Evolutionary conservation across 495 filamentous ascomycete species (phyloP), one percentile per base, ranked within the genome.

Genomic region (Aspergillus panamensis): DNA sequence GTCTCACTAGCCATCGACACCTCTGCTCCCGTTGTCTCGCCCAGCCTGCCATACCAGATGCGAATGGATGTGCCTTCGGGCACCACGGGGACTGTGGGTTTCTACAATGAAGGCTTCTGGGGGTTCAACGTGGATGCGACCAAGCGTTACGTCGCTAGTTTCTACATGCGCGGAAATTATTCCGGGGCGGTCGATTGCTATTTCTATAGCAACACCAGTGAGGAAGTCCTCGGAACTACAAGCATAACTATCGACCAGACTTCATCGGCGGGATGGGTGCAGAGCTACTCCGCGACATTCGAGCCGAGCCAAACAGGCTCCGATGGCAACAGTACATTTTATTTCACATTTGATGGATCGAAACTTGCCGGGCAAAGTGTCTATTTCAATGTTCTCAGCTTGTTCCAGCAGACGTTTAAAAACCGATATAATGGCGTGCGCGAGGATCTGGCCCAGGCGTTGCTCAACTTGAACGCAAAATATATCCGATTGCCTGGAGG

Each of bases 41-140:
- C 33, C 33, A 35, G 33, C 33, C 33, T 35, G 8, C 33, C 33
- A 8, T 35, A 35, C 33, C 33, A 35, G 8, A 8, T 35, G 33
- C 33, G 33, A 8, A 35, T 35, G 33, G 33, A 35, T 35, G 33
- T 35, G 13, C 33, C 33, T 8, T 8, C 89, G 16, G 92, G 91
- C 66, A 87, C 92, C 57, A 85, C 92, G 61, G 81, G 85, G 62
- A 91, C 87, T 0, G 74, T 87, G 20, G 82, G 84, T 8, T 13
- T 35, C 33, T 35, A 35, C 33, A 35, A 35, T 13, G 33, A 35
- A 1, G 33, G 33, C 8, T 35, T 8, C 33, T 35, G 33, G 33
- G 33, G 33, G 1, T 35, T 35, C 33, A 13, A 13, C 33, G 33
- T 35, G 33, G 33, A 35, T 13, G 33, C 33, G 13, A 35, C 33